Evolutionary conservation across 2,329 filamentous ascomycete species (phyloP), one percentile per base, ranked within the genome.

Genomic region (Ascochyta clinopodiicola): DNA sequence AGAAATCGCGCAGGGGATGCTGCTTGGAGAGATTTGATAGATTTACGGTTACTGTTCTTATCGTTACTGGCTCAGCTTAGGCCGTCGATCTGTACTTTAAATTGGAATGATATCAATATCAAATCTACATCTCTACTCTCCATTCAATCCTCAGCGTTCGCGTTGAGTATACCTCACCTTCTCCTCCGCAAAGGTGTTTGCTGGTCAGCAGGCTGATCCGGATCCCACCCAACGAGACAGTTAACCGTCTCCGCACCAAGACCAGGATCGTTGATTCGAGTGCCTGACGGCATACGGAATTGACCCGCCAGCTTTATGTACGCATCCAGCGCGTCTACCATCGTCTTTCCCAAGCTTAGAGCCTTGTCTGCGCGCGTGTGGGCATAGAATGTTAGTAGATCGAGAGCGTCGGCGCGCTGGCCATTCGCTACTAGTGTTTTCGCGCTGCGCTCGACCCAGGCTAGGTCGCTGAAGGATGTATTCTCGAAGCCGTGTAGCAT

Each of bases 401-500:
- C 51, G 0, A 61, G 39, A 9, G 67, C 69, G 19, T 60, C 56
- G 0, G 62, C 59, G 1, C 60, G 54, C 39, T 64, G 54, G 1
- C 61, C 66, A 15, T 54, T 62, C 12, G 59, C 57, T 3, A 68
- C 48, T 17, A 70, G 39, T 5, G 50, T 55, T 19, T 59, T 42
- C 2, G 68, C 69, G 32, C 60, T 63, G 19, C 48, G 44, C 55
- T 69, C 63, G 1, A 70, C 59, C 66, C 66, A 71, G 5, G 47
- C 51, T 24, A 70, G 15, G 24, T 70, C 69, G 21, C 40, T 54
- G 29, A 61, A 61, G 1, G 67, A 70, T 1, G 55, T 53, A 22
- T 70, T 69, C 29, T 71, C 69, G 29, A 71, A 70, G 2, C 62
- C 64, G 6, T 63, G 60, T 24, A 70, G 48, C 67, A 69, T 71